These are phyloP conservation scores for Zygotorulaspora florentina DNA, from an alignment of 805 yeast genomes.

Conservation along the genomic window DNA sequence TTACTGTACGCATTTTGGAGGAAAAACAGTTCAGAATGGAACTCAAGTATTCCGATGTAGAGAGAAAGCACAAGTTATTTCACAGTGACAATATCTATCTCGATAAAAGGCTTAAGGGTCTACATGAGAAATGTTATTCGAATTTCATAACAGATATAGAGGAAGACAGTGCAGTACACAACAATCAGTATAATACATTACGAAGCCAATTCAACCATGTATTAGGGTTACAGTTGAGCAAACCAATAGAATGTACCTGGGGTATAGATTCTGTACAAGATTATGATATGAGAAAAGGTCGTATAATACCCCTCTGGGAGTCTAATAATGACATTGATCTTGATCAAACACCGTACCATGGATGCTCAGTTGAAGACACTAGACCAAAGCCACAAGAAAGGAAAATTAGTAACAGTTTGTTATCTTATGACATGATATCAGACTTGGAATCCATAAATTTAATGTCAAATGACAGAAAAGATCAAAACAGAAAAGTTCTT, in stretches of 20 bases:
- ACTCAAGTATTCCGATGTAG: constrained; percentile 8
- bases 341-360: neutral
- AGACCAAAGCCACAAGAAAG: constrained; percentile 11
- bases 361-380: neutral
- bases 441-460: constrained; percentile 37
- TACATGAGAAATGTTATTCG: constrained; percentile 47
- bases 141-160: constrained; percentile 61
- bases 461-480: constrained; percentile 42
- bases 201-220: constrained; percentile 47
- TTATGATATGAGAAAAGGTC: constrained; percentile 58
- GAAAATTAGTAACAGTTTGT: constrained; percentile 18
- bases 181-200: constrained; percentile 48
- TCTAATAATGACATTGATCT: constrained; percentile 35
- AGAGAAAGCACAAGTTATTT: constrained; percentile 19
- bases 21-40: constrained; percentile 20
- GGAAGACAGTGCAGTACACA: constrained; percentile 31
- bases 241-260: constrained; percentile 36
- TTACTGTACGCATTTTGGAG: constrained; percentile 14
- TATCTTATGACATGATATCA: constrained; percentile 45
- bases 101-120: constrained; percentile 38
- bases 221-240: constrained; percentile 39
- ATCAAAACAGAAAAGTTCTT: constrained; percentile 69
- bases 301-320: constrained; percentile 53
- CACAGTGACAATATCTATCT: constrained; percentile 35
- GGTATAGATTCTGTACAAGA: constrained; percentile 67